Evolutionary conservation across 2,329 filamentous ascomycete species (phyloP).

Genomic region (Monilinia aucupariae): DNA sequence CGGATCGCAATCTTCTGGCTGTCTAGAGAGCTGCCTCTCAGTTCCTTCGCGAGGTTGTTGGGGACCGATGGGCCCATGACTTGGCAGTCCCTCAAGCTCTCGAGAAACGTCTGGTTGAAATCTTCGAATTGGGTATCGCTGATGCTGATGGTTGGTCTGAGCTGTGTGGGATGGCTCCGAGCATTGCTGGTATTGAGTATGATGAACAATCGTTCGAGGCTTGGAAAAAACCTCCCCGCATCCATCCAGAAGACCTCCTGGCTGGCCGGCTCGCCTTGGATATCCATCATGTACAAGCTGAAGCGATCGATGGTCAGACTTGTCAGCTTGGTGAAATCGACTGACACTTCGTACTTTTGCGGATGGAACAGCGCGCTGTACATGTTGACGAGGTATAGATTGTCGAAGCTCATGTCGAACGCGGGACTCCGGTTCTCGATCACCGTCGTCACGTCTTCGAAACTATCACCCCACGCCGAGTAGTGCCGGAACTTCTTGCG

Average conservation of each 20-base stretch:
- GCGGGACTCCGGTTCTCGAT: not conserved
- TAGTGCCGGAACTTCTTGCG: not conserved
- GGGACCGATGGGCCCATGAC: not conserved
- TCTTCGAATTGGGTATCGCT: not conserved
- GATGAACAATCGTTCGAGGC: not conserved
- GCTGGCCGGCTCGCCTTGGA: accelerated
- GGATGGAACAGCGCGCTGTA: accelerated
- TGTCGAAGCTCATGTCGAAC: not conserved
- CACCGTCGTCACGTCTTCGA: not conserved
- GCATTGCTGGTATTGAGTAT: not conserved
- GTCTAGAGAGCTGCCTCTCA: not conserved
- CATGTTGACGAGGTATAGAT: not conserved
- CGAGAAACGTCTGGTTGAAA: not conserved
- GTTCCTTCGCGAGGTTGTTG: not conserved
- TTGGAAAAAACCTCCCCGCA: not conserved
- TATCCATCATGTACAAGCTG: not conserved
- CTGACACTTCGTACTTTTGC: not conserved
- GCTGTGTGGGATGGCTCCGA: accelerated
- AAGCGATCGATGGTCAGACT: not conserved
- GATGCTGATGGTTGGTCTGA: accelerated
- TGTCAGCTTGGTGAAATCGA: not conserved
- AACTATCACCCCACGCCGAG: not conserved
- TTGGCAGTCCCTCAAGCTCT: not conserved
- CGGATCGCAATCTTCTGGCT: not conserved
- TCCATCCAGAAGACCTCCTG: not conserved